Evolutionary conservation across 2,329 filamentous ascomycete genomes (phyloP).

Genomic region (Penicillium polonicum): DNA sequence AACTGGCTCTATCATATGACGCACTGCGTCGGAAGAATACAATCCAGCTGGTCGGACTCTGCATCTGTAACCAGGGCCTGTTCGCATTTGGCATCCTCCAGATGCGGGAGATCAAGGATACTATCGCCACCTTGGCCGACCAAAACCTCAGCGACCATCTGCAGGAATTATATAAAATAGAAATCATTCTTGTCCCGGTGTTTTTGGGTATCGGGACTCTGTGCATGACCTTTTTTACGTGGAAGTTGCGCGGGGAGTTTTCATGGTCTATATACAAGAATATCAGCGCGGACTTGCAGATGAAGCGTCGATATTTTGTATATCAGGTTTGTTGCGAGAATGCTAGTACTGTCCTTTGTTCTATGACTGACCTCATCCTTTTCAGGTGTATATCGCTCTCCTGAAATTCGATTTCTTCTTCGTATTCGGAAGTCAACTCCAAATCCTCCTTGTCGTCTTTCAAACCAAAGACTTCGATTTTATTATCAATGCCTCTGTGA

Average conservation of each 20-base stretch:
- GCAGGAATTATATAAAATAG: slow-evolving; percentile 9
- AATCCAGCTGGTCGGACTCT: slow-evolving; percentile 21
- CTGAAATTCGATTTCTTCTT: slow-evolving; percentile 25
- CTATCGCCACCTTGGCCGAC: slow-evolving; percentile 2
- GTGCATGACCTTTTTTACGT: slow-evolving; percentile 19
- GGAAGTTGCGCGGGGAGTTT: slow-evolving; percentile 21
- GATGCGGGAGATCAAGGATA: slow-evolving; percentile 16
- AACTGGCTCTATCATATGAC: slow-evolving; percentile 22
- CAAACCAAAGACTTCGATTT: slow-evolving; percentile 13
- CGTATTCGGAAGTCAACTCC: slow-evolving; percentile 22
- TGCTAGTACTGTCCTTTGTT: too few relatives aligned
- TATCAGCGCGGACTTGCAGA: slow-evolving; percentile 23
- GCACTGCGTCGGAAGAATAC: slow-evolving; percentile 21
- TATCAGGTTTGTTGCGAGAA: slow-evolving; percentile 15
- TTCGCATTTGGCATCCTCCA: slow-evolving; percentile 20
- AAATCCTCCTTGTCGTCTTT: slow-evolving; percentile 18
- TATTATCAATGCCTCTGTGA: slow-evolving; percentile 16
- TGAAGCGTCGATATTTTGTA: slow-evolving; percentile 21
- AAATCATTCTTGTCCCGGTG: slow-evolving; percentile 19
- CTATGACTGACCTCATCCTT: background rate
- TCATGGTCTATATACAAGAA: slow-evolving; percentile 25
- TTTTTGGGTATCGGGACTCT: slow-evolving; percentile 15
- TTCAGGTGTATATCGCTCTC: slow-evolving; percentile 22
- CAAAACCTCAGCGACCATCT: background rate
- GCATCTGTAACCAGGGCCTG: slow-evolving; percentile 21